A percentile compares a stretch with the other conserved stretches of the same genome.
Evolutionary conservation across 345 rosid species (phyloP).

Genomic region (Gossypium rotundifolium): DNA sequence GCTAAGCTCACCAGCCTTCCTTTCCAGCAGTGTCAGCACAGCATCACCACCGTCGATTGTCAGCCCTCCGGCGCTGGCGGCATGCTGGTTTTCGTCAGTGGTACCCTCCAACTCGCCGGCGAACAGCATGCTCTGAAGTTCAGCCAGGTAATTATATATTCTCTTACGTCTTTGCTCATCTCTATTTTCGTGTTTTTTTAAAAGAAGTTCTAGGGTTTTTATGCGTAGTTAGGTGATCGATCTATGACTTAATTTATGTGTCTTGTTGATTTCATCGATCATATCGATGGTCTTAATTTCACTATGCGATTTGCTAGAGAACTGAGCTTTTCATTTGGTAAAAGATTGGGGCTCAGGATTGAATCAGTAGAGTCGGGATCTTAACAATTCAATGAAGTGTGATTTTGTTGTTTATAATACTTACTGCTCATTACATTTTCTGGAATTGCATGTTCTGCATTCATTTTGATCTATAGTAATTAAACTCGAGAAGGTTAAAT

Average conservation of each 20-base stretch:
- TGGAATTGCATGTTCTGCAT: no score
- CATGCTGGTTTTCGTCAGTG: conserved; percentile 88
- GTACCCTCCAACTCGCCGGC: conserved; percentile 82
- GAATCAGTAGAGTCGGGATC: neutral
- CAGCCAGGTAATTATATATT: conserved; percentile 55
- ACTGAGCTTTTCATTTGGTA: neutral
- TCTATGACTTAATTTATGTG: neutral
- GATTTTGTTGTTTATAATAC: neutral
- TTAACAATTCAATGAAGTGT: neutral
- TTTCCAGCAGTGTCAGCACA: conserved; percentile 87
- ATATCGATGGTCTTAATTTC: conserved; percentile 6
- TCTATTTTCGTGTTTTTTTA: neutral
- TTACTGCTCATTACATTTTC: neutral
- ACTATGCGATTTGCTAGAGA: neutral
- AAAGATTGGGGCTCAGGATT: neutral
- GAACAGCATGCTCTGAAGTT: conserved; percentile 91
- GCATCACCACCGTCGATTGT: conserved; percentile 76
- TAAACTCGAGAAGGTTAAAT: neutral
- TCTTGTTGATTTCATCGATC: neutral
- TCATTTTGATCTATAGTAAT: neutral
- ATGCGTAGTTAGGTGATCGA: conserved; percentile 5
- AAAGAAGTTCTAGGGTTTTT: conserved; percentile 6
- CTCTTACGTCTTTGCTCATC: neutral
- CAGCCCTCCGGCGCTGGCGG: conserved; percentile 90
- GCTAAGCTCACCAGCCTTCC: conserved; percentile 77